Evolutionary conservation across 441 rosid species (phyloP), one percentile per base, ranked within the genome.

Genomic region (Pelargonium australe): DNA sequence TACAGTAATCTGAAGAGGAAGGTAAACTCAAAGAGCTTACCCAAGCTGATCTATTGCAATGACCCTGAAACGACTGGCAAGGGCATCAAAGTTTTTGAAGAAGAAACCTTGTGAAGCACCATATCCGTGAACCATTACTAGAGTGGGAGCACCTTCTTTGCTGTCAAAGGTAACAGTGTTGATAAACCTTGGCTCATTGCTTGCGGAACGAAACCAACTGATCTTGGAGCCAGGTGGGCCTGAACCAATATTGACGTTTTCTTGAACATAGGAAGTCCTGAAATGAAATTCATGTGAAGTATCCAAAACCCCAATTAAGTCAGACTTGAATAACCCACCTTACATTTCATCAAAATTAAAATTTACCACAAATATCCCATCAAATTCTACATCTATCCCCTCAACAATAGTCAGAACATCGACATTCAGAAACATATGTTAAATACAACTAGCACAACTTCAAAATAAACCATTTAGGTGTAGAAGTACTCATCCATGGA

Each of bases 31-130:
- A 72, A 5, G 19, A 55, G 62, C 82, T 76, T 79, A 95, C 99
- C 99, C 99, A 16, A 95, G 96, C 80, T 89, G 97, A 85, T 95
- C 99, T 68, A 95, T 73, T 64, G 98, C 98, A 45, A 95, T 90
- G 75, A 95, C 84, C 74, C 81, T 86, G 77, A 95, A 95, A 34
- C 83, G 89, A 58, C 77, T 80, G 45, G 97, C 89, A 16, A 95
- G 96, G 40, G 86, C 89, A 79, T 95, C 98, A 12, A 89, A 95
- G 68, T 95, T 95, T 64, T 91, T 85, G 63, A 92, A 95, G 82
- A 95, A 95, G 74, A 95, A 92, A 9, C 98, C 99, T 72, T 89
- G 97, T 65, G 99, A 92, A 70, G 96, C 97, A 70, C 51, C 99
- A 70, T 95, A 95, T 7, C 99, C 99, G 75, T 95, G 99, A 70